Evolutionary conservation across 495 filamentous ascomycete genomes (phyloP).

Genomic region (Aspergillus saccharolyticus): DNA sequence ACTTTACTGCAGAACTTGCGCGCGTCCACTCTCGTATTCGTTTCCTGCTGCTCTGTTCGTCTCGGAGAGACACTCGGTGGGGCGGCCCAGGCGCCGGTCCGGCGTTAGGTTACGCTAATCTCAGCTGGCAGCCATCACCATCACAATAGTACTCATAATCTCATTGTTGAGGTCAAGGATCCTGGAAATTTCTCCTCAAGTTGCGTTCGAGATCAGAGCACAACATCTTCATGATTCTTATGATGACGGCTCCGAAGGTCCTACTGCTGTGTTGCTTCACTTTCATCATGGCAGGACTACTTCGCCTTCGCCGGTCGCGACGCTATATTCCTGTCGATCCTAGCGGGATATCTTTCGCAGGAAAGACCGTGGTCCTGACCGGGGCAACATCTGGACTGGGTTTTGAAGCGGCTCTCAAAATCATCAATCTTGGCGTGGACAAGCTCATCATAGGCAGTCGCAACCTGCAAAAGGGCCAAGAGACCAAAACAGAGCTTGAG

Average conservation of each 20-base stretch:
- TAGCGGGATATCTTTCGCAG: conserved; percentile 33
- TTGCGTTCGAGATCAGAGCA: too few species aligned
- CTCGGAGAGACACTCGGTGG: conserved; percentile 9
- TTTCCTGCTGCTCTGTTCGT: conserved; percentile 1
- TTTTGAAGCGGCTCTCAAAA: conserved; percentile 42
- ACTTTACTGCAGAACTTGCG: background rate
- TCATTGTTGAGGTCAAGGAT: too few species aligned
- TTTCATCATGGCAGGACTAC: conserved; percentile 32
- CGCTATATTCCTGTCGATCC: conserved; percentile 36
- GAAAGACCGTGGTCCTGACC: conserved; percentile 52
- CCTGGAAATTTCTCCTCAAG: too few species aligned
- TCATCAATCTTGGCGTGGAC: conserved; percentile 40
- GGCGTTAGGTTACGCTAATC: conserved; percentile 11
- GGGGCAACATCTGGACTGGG: conserved; percentile 51
- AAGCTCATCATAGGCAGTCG: conserved; percentile 42
- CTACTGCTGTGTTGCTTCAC: background rate
- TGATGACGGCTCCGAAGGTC: background rate
- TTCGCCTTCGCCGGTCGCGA: conserved; percentile 37
- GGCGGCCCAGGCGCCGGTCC: conserved; percentile 10
- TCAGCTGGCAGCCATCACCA: background rate
- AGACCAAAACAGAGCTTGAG: conserved; percentile 43
- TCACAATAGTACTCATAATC: conserved; percentile 1
- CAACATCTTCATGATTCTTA: background rate
- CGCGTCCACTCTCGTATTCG: background rate
- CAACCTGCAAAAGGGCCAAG: conserved; percentile 40